Base-by-base conservation (phyloP, 805 yeast genomes). In the Kuraishia capsulata region DNA sequence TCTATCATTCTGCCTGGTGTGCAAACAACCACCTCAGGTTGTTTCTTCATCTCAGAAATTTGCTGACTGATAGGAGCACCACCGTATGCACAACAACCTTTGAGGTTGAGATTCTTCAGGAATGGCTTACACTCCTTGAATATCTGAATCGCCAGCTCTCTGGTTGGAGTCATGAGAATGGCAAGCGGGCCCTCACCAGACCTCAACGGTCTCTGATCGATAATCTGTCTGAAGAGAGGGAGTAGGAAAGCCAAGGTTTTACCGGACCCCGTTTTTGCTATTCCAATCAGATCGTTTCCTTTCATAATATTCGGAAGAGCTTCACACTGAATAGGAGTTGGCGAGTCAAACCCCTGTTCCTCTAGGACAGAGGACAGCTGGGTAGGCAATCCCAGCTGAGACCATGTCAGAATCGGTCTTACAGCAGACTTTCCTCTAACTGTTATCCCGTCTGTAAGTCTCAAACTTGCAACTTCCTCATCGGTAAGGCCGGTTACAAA, bases 1-100 rank as follows among this genome's bases (percentile, higher is more conserved):
- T 92, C 98, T 39, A 92, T 90, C 46, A 92, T 71, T 42, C 98
- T 65, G 1, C 98, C 98, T 0, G 98, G 98, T 0, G 98, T 92
- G 2, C 96, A 95, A 11, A 92, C 88, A 2, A 90, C 65, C 13
- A 92, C 67, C 42, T 88, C 87, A 11, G 80, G 77, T 0, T 92
- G 90, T 40, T 75, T 73, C 49, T 84, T 86, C 42, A 90, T 54
- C 18, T 76, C 83, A 2, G 87, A 78, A 35, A 90, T 89, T 51
- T 90, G 97, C 10, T 71, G 66, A 44, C 86, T 83, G 30, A 90
- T 75, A 4, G 85, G 78, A 1, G 94, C 73, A 0, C 97, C 97
- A 16, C 97, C 97, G 45, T 89, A 88, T 41, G 95, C 90, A 56
- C 96, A 84, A 9, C 82, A 69, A 0, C 82, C 79, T 1, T 68